Evolutionary conservation across 345 rosid genomes (phyloP), one percentile per base, ranked within the genome.

Genomic region (Eucalyptus marginata): DNA sequence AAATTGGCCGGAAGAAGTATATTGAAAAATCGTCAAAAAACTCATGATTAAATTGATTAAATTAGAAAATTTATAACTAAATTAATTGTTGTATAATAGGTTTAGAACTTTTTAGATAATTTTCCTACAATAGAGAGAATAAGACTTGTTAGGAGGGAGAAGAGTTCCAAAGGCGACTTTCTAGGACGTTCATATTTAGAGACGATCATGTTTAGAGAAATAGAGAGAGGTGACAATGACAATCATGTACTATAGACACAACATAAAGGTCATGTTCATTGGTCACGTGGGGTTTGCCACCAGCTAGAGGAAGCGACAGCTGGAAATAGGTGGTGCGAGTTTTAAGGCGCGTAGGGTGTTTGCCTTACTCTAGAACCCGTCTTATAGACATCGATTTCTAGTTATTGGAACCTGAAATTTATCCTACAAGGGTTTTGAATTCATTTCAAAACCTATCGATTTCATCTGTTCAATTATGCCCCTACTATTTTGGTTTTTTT

Each of bases 121-220:
- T 52, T 52, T 52, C 10, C 4, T 18, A 0, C 0, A 18, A 7
- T 3, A 18, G 0, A 52, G 2, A 18, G 2, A 52, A 3, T 52
- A 52, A 52, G 56, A 52, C 10, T 52, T 2, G 10, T 52, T 52
- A 18, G 0, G 56, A 52, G 56, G 56, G 0, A 52, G 56, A 51
- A 51, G 56, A 52, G 56, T 18, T 52, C 56, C 56, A 3, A 52
- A 52, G 56, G 9, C 0, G 4, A 7, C 4, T 52, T 3, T 51
- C 0, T 51, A 51, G 1, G 8, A 17, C 8, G 4, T 51, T 17
- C 54, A 17, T 6, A 51, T 16, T 52, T 18, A 6, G 7, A 1
- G 18, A 15, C 7, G 0, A 5, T 50, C 18, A 50, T 50, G 6
- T 50, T 6, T 50, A 49, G 49, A 49, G 14, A 49, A 5, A 49